A percentile compares a stretch with the other conserved stretches of the same genome.
These are phyloP conservation scores for Pythium phragmitis DNA, from an alignment of 352 stramenopile species.

Conservation along the genomic window DNA sequence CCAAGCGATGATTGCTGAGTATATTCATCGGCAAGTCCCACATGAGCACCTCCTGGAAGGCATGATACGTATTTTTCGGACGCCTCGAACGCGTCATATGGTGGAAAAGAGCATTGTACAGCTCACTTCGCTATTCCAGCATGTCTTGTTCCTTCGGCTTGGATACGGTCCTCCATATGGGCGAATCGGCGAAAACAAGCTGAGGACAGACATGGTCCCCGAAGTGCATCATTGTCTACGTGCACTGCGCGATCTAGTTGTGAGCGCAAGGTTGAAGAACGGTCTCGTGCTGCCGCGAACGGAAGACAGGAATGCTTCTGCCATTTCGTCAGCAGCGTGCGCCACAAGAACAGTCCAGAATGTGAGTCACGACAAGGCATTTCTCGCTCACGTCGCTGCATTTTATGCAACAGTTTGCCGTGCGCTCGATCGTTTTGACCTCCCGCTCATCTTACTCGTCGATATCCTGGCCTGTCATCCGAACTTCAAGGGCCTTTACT, in stretches of 20 bases:
- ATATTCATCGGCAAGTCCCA: not conserved
- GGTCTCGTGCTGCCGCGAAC: not conserved
- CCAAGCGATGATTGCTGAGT: slow-evolving; percentile 10
- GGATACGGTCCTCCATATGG: not conserved
- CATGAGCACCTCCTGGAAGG: slow-evolving; percentile 7
- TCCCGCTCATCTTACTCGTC: slow-evolving; percentile 43
- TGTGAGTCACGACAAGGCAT: slow-evolving; percentile 38
- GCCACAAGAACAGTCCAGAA: not conserved
- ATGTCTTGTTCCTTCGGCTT: slow-evolving; percentile 9
- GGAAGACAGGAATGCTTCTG: not conserved
- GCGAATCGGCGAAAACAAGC: not conserved
- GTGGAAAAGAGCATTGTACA: slow-evolving; percentile 14
- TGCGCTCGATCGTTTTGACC: slow-evolving; percentile 18
- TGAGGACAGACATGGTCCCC: not conserved
- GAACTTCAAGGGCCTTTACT: slow-evolving; percentile 47
- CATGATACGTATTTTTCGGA: slow-evolving; percentile 15
- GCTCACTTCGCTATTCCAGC: slow-evolving; percentile 12
- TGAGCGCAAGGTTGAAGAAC: slow-evolving; percentile 1
- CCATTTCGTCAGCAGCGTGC: not conserved
- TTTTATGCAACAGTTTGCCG: slow-evolving; percentile 41
- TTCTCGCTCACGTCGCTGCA: slow-evolving; percentile 41
- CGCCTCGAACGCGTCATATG: slow-evolving; percentile 14
- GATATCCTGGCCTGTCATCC: slow-evolving; percentile 40
- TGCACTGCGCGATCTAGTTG: slow-evolving; percentile 6
- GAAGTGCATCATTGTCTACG: slow-evolving; percentile 8